Conservation (phyloP, 2,329 filamentous ascomycete genomes). For the Colletotrichum sp. region DNA sequence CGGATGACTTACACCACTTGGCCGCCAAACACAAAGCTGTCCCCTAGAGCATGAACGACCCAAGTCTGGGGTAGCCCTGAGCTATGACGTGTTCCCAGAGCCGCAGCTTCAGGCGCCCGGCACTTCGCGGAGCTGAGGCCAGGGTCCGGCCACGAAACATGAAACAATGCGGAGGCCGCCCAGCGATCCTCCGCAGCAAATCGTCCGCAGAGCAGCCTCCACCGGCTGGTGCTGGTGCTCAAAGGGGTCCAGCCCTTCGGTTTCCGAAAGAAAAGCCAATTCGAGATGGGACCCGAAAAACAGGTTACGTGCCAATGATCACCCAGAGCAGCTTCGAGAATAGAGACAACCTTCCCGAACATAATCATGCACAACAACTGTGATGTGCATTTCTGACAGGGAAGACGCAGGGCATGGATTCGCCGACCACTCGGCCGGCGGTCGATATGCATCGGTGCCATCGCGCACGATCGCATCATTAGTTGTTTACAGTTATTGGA, state of each 20-base stretch:
- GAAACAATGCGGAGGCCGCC: constrained; percentile 18
- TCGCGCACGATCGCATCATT: neutral
- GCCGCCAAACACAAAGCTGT: neutral
- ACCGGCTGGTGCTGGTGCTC: neutral
- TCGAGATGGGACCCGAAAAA: neutral
- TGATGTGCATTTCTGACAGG: neutral
- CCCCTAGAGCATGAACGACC: constrained; percentile 4
- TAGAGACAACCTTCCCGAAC: neutral
- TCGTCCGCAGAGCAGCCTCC: neutral
- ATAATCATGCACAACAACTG: neutral
- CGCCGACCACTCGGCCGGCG: neutral
- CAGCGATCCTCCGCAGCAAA: neutral
- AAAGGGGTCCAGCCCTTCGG: neutral
- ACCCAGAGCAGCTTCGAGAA: neutral
- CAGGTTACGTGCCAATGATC: neutral
- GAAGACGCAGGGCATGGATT: neutral
- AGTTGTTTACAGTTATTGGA: neutral
- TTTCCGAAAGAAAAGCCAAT: neutral
- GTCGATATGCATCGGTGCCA: neutral
- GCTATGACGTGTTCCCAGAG: constrained; percentile 8
- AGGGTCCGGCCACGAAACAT: constrained; percentile 6
- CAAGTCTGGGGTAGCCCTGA: constrained; percentile 8
- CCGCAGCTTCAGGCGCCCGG: constrained; percentile 2
- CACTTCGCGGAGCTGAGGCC: neutral
- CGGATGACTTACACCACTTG: neutral